A percentile compares a stretch with the other conserved stretches of the same genome.
Conservation (phyloP, 192 early-diverging fungal genomes). For the Backusella westeae region DNA sequence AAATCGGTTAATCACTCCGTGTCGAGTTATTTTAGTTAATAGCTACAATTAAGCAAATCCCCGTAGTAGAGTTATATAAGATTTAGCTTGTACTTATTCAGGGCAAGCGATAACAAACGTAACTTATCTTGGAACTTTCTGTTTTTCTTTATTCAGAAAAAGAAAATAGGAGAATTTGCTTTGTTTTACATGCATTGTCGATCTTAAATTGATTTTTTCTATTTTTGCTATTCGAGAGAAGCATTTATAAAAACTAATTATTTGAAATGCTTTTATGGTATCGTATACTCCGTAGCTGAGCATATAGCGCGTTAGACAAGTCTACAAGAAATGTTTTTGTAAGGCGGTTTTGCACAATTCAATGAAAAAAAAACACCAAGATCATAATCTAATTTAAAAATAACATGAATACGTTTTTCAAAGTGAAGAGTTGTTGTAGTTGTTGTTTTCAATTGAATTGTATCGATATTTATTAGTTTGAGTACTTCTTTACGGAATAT, state of each 20-base stretch:
- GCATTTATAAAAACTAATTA: not conserved
- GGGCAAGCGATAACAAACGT: not conserved
- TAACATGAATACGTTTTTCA: not conserved
- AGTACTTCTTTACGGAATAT: not conserved
- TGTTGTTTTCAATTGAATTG: not conserved
- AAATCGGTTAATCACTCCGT: conserved; percentile 4
- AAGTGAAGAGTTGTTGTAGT: not conserved
- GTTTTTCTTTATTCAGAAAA: not conserved
- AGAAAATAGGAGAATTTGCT: not conserved
- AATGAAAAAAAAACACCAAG: not conserved
- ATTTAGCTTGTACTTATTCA: not conserved
- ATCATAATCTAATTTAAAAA: not conserved
- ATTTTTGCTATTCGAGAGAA: not conserved
- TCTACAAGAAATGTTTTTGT: not conserved
- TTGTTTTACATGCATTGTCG: not conserved
- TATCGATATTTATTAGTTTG: not conserved
- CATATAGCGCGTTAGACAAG: not conserved
- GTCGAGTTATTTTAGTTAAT: not conserved
- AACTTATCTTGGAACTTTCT: not conserved
- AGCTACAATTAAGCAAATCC: not conserved
- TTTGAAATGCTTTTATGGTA: not conserved
- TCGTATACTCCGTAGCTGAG: not conserved
- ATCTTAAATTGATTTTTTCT: not conserved
- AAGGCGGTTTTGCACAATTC: not conserved
- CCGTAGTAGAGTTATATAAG: not conserved